Conservation (phyloP, 768 basidiomycete genomes). For the Phanerochaete sordida region DNA sequence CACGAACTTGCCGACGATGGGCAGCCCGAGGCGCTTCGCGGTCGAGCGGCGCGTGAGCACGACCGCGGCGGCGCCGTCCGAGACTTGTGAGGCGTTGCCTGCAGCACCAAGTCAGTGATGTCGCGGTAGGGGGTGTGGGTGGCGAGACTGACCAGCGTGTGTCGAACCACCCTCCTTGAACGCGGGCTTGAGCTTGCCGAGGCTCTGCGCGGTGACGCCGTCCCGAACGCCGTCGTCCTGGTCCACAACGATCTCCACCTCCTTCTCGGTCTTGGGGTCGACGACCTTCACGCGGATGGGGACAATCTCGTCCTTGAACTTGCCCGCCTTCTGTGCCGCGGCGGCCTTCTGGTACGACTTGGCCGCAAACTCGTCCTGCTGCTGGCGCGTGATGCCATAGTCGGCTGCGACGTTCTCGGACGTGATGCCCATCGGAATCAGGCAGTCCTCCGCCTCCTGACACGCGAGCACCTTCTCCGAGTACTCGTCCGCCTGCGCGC, state of each 20-base stretch:
- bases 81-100: slow-evolving; percentile 86
- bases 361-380: slow-evolving; percentile 86
- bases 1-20: slow-evolving; percentile 84
- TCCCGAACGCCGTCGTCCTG: slow-evolving; percentile 84
- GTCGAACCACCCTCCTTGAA: slow-evolving; percentile 75
- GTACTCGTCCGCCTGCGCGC: slow-evolving; percentile 51
- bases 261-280: slow-evolving; percentile 73
- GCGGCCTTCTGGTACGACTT: slow-evolving; percentile 83
- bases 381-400: slow-evolving; percentile 66
- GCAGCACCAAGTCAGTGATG: background rate
- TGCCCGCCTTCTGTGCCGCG: slow-evolving; percentile 74
- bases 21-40: slow-evolving; percentile 80
- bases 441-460: slow-evolving; percentile 75
- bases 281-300: slow-evolving; percentile 68
- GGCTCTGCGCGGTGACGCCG: slow-evolving; percentile 74
- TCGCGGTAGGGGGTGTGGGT: background rate
- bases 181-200: slow-evolving; percentile 82
- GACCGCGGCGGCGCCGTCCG: slow-evolving; percentile 91
- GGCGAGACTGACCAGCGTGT: slow-evolving; percentile 51
- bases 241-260: slow-evolving; percentile 66
- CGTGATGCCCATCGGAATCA: slow-evolving; percentile 89
- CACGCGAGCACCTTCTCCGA: slow-evolving; percentile 64
- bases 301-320: slow-evolving; percentile 81
- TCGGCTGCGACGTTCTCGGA: slow-evolving; percentile 89
- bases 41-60: slow-evolving; percentile 76